Base-by-base conservation (phyloP, 352 stramenopile genomes). In the Plasmopara viticola region DNA sequence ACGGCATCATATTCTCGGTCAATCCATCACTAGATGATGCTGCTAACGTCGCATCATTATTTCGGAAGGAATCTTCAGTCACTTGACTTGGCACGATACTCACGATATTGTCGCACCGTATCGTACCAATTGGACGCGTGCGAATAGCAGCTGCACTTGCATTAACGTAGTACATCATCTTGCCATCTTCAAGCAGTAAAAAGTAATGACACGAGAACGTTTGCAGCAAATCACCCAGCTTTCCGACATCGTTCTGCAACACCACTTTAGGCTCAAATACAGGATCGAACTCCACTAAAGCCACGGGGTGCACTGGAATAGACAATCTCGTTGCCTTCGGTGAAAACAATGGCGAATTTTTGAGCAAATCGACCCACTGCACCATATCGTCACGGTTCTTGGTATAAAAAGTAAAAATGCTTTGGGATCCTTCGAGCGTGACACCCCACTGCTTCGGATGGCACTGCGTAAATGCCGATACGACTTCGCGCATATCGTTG, bases 351-450 rank as follows among this genome's bases (percentile, higher is more conserved):
- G 79, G 80, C 40, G 71, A 90, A 54, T 95, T 95, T 64, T 95
- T 95, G 17, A 95, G 69, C 48, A 93, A 44, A 60, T 95, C 83
- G 28, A 95, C 60, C 84, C 84, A 95, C 53, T 92, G 78, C 10
- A 75, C 49, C 78, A 92, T 86, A 51, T 95, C 83, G 12, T 86
- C 68, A 15, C 68, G 66, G 49, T 75, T 85, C 31, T 80, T 72
- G 28, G 84, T 87, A 62, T 89, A 92, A 49, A 93, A 95, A 6
- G 82, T 93, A 55, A 93, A 90, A 33, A 95, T 88, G 41, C 68
- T 88, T 17, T 84, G 67, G 1, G 76, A 84, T 38, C 80, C 79
- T 58, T 95, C 80, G 3, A 95, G 67, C 0, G 82, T 95, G 42
- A 95, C 48, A 14, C 84, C 84, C 78, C 82, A 93, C 42, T 90